These are phyloP conservation scores for Chlamydomonas sp. DNA, from an alignment of 139 green algal species.

Conservation along the genomic window DNA sequence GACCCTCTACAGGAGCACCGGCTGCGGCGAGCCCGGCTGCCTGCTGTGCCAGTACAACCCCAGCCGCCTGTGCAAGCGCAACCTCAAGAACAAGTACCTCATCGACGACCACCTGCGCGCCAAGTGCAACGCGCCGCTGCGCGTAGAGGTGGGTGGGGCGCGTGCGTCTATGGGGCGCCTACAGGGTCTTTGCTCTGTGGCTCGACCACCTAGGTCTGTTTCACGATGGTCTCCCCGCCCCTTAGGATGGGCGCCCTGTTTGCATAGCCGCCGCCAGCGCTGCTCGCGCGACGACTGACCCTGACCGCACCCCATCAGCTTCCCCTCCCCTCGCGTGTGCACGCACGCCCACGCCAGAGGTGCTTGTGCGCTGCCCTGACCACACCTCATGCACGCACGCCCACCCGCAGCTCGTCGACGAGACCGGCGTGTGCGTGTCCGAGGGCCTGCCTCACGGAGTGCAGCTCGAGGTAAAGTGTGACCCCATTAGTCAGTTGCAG, in stretches of 20 bases:
- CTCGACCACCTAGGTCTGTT: background rate
- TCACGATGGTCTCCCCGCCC: background rate
- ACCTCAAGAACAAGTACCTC: constrained; percentile 56
- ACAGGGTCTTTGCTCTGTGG: constrained; percentile 4
- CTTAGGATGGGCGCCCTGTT: too few species aligned
- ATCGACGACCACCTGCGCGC: constrained; percentile 55
- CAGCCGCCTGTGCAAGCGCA: constrained; percentile 53
- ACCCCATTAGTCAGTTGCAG: too few species aligned
- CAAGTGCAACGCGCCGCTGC: constrained; percentile 45
- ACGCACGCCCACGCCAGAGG: too few species aligned
- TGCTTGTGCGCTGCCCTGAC: too few species aligned
- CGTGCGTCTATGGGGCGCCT: constrained; percentile 30
- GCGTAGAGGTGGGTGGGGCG: constrained; percentile 40
- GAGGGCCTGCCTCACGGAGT: constrained; percentile 36
- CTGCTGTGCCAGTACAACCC: constrained; percentile 56
- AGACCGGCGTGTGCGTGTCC: constrained; percentile 29
- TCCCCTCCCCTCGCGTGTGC: too few species aligned
- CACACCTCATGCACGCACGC: too few species aligned
- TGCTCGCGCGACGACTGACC: too few species aligned
- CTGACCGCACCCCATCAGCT: too few species aligned
- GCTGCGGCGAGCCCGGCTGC: constrained; percentile 44
- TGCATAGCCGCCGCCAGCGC: too few species aligned
- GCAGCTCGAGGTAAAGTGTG: constrained; percentile 49
- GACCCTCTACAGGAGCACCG: constrained; percentile 32
- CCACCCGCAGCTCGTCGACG: too few species aligned